A percentile compares a stretch with the other conserved stretches of the same genome.
phyloP scores from a whole-genome alignment of 192 early-diverging fungal species.

The Backusella macrospora region DNA sequence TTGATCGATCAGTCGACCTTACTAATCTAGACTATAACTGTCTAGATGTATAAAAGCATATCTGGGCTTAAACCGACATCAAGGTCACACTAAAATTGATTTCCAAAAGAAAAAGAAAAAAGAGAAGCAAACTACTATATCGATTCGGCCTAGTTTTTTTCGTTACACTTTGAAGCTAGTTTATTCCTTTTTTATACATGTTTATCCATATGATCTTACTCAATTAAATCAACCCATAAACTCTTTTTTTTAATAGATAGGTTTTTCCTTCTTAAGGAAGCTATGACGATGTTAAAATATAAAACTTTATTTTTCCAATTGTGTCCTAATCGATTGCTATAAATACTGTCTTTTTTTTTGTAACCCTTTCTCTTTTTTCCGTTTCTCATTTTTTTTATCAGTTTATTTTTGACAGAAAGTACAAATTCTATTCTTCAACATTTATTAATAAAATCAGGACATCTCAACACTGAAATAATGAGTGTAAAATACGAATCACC shows the following conservation, averaged over 20 bases:
- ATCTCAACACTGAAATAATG: neutral
- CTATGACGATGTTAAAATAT: neutral
- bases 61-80: no score
- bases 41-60: no score
- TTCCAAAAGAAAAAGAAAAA: no score
- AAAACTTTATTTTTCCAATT: constrained; percentile 9
- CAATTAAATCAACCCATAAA: neutral
- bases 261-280: neutral
- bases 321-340: neutral
- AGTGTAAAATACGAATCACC: constrained; percentile 22
- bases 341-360: neutral
- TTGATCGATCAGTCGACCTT: no score
- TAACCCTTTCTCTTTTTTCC: neutral
- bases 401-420: neutral
- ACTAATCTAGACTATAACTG: no score
- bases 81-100: no score
- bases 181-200: constrained; percentile 2
- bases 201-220: neutral
- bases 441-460: neutral
- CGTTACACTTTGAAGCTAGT: neutral
- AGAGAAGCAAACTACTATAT: neutral
- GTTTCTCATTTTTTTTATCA: neutral
- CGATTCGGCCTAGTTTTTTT: neutral
- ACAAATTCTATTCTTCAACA: neutral
- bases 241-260: neutral